phyloP scores from a whole-genome alignment of 2,329 filamentous ascomycete genomes.

The Aureobasidium subglaciale region DNA sequence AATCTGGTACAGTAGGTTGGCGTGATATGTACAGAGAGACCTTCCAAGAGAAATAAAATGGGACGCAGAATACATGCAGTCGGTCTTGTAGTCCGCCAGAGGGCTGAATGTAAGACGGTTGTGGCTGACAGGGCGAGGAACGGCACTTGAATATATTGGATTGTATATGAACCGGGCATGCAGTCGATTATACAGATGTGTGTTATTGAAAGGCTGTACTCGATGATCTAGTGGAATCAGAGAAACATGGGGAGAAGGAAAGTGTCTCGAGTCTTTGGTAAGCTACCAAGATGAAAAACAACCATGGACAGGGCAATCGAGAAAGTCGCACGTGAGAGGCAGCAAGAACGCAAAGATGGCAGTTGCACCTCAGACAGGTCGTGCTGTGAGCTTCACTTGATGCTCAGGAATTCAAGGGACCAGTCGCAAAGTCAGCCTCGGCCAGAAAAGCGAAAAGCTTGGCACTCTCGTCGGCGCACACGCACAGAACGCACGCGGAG shows the following conservation, averaged over 20 bases:
- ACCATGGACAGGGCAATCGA: too few species aligned
- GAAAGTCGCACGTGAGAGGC: too few species aligned
- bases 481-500: conserved; percentile 13
- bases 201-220: too few species aligned
- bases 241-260: too few species aligned
- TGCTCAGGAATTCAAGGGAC: background rate
- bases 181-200: too few species aligned
- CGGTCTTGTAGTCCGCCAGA: background rate
- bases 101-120: conserved; percentile 4
- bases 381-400: background rate
- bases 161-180: too few species aligned
- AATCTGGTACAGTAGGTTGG: background rate
- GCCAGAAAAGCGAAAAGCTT: conserved; percentile 19
- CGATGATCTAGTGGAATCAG: background rate
- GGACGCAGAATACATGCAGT: background rate
- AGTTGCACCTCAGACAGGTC: background rate
- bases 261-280: too few species aligned
- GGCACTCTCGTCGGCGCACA: conserved; percentile 13
- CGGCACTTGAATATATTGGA: too few species aligned
- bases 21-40: background rate
- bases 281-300: too few species aligned
- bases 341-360: background rate
- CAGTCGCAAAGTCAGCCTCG: too few species aligned
- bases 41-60: background rate
- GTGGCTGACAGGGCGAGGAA: conserved; percentile 2